These are phyloP conservation scores for Trametes elegans DNA, from an alignment of 768 basidiomycete species.

Conservation along the genomic window DNA sequence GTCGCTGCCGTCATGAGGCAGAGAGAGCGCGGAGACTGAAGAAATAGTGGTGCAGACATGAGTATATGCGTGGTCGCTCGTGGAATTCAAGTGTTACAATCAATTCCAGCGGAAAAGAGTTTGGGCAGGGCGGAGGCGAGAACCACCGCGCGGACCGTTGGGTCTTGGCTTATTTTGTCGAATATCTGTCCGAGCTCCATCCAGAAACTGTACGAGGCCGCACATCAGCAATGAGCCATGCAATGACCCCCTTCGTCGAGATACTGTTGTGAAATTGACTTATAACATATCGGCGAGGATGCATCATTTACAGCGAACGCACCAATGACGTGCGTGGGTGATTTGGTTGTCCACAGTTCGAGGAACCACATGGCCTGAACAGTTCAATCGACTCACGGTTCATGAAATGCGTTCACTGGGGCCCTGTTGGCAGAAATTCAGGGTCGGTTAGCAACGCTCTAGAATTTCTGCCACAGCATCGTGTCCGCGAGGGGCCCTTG, in stretches of 20 bases:
- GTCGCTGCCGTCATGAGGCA: conserved; percentile 38
- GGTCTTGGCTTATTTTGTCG: conserved; percentile 46
- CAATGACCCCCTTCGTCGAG: no score
- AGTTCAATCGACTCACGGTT: conserved; percentile 44
- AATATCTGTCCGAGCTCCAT: conserved; percentile 62
- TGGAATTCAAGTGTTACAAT: no score
- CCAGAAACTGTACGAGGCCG: conserved; percentile 66
- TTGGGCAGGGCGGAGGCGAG: conserved; percentile 69
- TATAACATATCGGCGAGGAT: background rate
- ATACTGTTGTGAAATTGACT: no score
- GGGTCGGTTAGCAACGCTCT: background rate
- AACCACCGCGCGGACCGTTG: conserved; percentile 69
- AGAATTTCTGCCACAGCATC: background rate
- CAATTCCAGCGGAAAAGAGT: conserved; percentile 81
- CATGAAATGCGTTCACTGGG: conserved; percentile 68
- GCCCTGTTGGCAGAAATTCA: conserved; percentile 33
- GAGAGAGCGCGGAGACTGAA: background rate
- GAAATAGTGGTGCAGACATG: background rate
- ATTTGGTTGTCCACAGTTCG: no score
- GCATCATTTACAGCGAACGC: background rate
- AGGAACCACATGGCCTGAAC: no score
- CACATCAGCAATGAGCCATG: background rate
- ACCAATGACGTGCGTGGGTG: no score
- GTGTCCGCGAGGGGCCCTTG: background rate
- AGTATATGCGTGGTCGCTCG: no score